Evolutionary conservation across 768 basidiomycete species (phyloP).

Genomic region (Tephrocybe rancida): DNA sequence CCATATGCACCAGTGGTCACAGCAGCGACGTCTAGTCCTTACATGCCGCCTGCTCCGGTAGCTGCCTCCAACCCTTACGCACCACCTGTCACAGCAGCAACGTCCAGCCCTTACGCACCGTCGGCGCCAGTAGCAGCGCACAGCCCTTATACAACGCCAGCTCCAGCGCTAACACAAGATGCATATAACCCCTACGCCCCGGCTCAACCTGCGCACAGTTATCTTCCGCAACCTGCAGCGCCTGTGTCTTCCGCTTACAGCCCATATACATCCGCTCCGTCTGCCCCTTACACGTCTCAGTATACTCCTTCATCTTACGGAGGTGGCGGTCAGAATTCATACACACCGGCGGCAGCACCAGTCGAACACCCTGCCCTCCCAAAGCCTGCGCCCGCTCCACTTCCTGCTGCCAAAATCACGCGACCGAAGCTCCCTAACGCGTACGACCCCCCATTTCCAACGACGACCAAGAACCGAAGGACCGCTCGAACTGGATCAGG

Average conservation of each 20-base stretch:
- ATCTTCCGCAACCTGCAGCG: constrained; percentile 7
- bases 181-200: constrained; percentile 30
- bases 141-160: no score
- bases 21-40: constrained; percentile 12
- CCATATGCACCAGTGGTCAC: constrained; percentile 21
- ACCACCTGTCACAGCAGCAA: neutral
- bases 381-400: constrained; percentile 29
- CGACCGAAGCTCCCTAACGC: constrained; percentile 71
- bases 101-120: neutral
- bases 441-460: constrained; percentile 76
- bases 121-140: neutral
- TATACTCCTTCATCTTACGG: constrained; percentile 21
- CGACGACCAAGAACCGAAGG: constrained; percentile 40
- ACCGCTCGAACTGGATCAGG: constrained; percentile 20
- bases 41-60: no score
- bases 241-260: constrained; percentile 6
- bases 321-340: constrained; percentile 7
- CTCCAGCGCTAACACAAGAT: constrained; percentile 16
- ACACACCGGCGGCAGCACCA: constrained; percentile 8
- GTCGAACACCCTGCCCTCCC: constrained; percentile 5
- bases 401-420: constrained; percentile 47
- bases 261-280: constrained; percentile 20
- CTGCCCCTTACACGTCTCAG: constrained; percentile 18
- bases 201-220: constrained; percentile 9
- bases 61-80: neutral